Conservation (phyloP, 1,284 basidiomycete genomes). For the Ustilago lituana region DNA sequence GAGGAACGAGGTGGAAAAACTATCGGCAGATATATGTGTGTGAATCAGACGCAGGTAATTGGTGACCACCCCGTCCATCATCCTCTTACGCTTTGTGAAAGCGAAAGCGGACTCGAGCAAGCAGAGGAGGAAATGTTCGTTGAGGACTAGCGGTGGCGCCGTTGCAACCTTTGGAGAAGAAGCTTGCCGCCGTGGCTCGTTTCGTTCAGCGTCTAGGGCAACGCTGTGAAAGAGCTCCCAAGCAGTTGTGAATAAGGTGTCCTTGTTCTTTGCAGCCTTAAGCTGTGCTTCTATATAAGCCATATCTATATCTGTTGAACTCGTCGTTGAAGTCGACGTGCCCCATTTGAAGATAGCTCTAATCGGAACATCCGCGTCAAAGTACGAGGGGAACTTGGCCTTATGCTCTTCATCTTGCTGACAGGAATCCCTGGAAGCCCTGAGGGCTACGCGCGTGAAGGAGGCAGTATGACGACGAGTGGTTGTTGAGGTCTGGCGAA, state of each 20-base stretch:
- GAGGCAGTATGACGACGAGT: constrained; percentile 13
- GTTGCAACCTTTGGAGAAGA: background rate
- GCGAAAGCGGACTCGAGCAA: background rate
- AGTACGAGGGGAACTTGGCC: constrained; percentile 10
- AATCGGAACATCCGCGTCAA: constrained; percentile 4
- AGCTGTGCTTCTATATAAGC: constrained; percentile 1
- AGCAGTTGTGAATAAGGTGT: background rate
- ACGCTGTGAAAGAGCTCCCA: constrained; percentile 1
- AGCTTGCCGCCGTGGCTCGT: background rate
- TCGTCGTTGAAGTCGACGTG: background rate
- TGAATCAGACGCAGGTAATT: background rate
- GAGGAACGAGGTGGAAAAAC: constrained; percentile 6
- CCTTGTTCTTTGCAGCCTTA: background rate
- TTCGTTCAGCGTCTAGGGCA: constrained; percentile 10
- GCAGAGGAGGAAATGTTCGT: constrained; percentile 12
- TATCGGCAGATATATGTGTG: background rate
- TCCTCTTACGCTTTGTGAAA: background rate
- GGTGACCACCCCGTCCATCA: constrained; percentile 6
- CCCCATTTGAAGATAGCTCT: background rate
- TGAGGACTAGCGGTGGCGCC: background rate
- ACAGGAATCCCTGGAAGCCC: background rate
- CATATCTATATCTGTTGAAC: background rate
- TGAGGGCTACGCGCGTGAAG: background rate
- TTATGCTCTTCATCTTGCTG: background rate
- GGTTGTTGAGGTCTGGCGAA: background rate